Base-by-base conservation (phyloP, 768 basidiomycete genomes). In the Lentinula edodes region DNA sequence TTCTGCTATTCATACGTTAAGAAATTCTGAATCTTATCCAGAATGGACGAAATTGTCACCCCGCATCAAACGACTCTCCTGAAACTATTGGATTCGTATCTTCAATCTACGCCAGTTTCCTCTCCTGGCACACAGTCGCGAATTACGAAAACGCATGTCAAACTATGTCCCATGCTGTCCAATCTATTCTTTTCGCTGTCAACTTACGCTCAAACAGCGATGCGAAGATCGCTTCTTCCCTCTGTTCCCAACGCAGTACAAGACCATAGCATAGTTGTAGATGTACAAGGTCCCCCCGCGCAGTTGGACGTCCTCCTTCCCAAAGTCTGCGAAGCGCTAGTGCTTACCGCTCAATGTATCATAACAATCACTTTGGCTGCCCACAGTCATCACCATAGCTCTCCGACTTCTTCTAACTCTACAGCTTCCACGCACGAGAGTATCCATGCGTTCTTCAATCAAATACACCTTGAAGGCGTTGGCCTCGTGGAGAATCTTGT, bases 61-160 rank as follows among this genome's bases (percentile, higher is more conserved):
- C 91, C 93, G 0, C 87, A 90, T 65, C 95, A 96, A 71, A 92
- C 87, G 4, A 90, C 84, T n/a, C 75, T 96, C 10, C 83, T 97
- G 61, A 95, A 95, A 72, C 77, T 96, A 15, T 76, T 95, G 12
- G 95, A 96, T 70, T 90, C 92, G 1, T 89, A 91, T 69, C 76
- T 94, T 58, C 89, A 91, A 64, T 80, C 84, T 12, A 74, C 75
- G 32, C 76, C 76, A 64, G 66, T 73, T 58, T 66, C 68, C 58
- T 63, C 54, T 42, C 41, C 59, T 55, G 65, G 64, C 15, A 60
- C 75, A 23, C 66, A 70, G 42, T 66, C 69, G 16, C 65, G 69
- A 34, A 70, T 72, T 42, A 71, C 70, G 20, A 73, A 72, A 52
- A 72, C 76, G 18, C 79, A 84, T 58, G 68, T 69, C 34, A 75